Evolutionary conservation across 495 filamentous ascomycete species (phyloP), one percentile per base, ranked within the genome.

Genomic region (Annulohypoxylon stygium): DNA sequence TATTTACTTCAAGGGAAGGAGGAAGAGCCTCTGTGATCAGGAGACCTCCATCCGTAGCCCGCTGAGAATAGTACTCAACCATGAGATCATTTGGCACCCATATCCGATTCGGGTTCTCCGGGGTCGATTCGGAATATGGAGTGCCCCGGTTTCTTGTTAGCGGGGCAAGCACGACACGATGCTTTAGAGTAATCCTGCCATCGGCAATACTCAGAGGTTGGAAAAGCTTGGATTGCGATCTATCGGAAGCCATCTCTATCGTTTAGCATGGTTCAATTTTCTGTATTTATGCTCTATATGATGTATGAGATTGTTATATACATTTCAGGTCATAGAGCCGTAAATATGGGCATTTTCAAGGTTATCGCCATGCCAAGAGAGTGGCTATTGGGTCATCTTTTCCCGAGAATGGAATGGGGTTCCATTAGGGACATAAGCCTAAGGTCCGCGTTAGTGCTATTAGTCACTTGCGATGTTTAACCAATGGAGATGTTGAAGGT

Each of bases 91-190:
- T 60, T 10, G 57, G 57, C 2, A 60, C 37, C 57, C 57, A 60
- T 60, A 60, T 43, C 37, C 57, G 57, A 43, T 60, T 60, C 57
- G 57, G 57, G 8, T 60, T 60, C 7, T 60, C 57, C 36, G 57
- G 57, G 5, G 57, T 60, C 10, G 57, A 60, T 10, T 60, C 12
- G 37, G 57, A 11, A 30, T 60, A 41, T 8, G 57, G 57, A 2
- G 57, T 60, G 4, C 57, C 57, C n/a, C 57, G 57, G 26, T 60
- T 60, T 60, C 57, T 37, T 1, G 57, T 60, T 9, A 60, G 30
- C 37, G 57, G 57, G 30, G 57, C 57, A 60, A 43, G 37, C 18
- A 60, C 37, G 26, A 60, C 8, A 8, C 57, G 57, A 6, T 60
- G 57, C 57, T 60, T 60, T 26, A 60, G 37, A 26, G 57, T 60